phyloP scores from a whole-genome alignment of 371 early-diverging fungal genomes.

The Lichtheimia hyalospora region DNA sequence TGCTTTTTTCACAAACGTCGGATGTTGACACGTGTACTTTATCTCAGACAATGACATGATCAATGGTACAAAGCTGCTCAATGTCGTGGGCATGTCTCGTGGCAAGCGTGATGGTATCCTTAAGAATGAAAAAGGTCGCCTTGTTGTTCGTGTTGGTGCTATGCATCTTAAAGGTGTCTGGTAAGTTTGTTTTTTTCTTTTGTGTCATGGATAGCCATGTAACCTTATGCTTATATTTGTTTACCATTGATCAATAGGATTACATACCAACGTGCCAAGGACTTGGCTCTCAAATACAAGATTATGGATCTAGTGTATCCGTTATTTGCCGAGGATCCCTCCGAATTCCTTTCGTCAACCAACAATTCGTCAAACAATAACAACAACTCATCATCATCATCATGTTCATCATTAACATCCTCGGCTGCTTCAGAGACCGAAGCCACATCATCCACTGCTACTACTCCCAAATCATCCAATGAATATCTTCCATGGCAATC shows the following conservation, averaged over 20 bases:
- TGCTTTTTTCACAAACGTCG: no score
- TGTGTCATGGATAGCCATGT: slow-evolving; percentile 14
- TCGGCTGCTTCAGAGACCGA: neutral
- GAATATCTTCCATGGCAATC: no score
- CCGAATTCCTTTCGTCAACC: slow-evolving; percentile 37
- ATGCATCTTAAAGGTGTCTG: slow-evolving; percentile 89
- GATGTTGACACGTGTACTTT: no score
- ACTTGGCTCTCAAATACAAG: slow-evolving; percentile 60
- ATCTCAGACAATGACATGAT: slow-evolving; percentile 73
- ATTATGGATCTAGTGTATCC: slow-evolving; percentile 65
- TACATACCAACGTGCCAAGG: slow-evolving; percentile 60
- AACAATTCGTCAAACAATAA: neutral
- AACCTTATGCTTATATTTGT: slow-evolving; percentile 28
- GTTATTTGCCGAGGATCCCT: slow-evolving; percentile 67
- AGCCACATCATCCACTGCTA: neutral
- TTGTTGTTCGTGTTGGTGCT: slow-evolving; percentile 81
- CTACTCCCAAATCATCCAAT: neutral
- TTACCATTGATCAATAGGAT: slow-evolving; percentile 45
- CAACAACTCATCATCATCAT: no score
- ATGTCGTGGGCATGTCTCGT: slow-evolving; percentile 84
- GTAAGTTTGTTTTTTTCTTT: slow-evolving; percentile 44
- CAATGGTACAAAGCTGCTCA: slow-evolving; percentile 83
- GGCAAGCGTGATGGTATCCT: slow-evolving; percentile 85
- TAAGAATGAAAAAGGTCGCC: slow-evolving; percentile 82
- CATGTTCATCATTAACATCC: no score